Percentiles rank a stretch among this genome's conserved stretches.
Conservation (phyloP, 805 yeast species). For the Myxozyma geophila region DNA sequence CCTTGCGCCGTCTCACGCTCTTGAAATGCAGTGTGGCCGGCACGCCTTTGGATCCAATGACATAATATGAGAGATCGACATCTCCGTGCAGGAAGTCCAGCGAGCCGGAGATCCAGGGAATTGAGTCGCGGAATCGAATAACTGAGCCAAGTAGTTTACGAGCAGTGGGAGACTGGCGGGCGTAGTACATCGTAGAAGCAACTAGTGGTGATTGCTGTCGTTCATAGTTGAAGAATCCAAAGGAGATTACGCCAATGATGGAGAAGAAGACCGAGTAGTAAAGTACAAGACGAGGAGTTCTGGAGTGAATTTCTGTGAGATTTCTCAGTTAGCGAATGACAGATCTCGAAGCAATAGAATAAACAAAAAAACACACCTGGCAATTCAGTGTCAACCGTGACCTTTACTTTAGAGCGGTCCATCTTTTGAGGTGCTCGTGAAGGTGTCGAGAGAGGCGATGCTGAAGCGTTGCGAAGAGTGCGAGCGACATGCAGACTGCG, state of each 20-base stretch:
- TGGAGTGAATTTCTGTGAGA: conserved; percentile 46
- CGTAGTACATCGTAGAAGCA: conserved; percentile 79
- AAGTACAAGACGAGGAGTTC: conserved; percentile 54
- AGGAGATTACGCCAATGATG: conserved; percentile 59
- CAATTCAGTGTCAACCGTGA: conserved; percentile 74
- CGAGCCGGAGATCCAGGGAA: conserved; percentile 90
- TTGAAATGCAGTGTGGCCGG: conserved; percentile 61
- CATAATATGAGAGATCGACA: conserved; percentile 72
- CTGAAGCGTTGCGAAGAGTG: conserved; percentile 1
- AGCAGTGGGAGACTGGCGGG: conserved; percentile 74
- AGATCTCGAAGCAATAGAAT: neutral
- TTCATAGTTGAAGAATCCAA: conserved; percentile 87
- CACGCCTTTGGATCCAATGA: conserved; percentile 63
- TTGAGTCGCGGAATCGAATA: conserved; percentile 69
- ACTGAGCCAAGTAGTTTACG: conserved; percentile 70
- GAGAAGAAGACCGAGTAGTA: conserved; percentile 61
- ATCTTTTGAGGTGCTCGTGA: neutral
- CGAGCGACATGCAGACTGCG: neutral
- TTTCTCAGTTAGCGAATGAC: neutral
- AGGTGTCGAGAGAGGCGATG: conserved; percentile 6
- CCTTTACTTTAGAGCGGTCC: conserved; percentile 36
- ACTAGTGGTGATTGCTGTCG: conserved; percentile 88
- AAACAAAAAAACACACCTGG: conserved; percentile 66
- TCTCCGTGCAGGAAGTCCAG: conserved; percentile 82
- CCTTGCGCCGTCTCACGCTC: conserved; percentile 69